phyloP scores from a whole-genome alignment of 352 stramenopile genomes.

The Pythium sukuiense region DNA sequence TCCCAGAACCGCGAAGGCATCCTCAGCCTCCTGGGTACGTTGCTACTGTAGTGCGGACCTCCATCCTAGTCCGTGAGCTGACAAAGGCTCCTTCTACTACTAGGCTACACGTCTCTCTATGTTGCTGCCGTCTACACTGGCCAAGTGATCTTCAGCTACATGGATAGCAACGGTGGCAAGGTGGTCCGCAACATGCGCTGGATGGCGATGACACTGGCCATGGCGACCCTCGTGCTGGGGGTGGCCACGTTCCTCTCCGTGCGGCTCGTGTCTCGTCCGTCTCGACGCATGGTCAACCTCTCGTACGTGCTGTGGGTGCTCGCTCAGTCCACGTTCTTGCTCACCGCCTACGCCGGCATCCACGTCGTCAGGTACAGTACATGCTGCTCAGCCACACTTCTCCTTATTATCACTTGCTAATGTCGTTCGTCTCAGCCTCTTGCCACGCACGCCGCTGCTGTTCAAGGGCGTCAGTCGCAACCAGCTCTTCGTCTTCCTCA shows the following conservation, averaged over 20 bases:
- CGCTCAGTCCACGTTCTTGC: conserved; percentile 55
- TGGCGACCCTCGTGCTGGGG: conserved; percentile 44
- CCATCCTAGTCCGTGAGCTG: no score
- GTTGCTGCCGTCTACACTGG: conserved; percentile 69
- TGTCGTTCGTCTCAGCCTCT: conserved; percentile 41
- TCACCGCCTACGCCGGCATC: conserved; percentile 56
- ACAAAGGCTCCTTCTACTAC: no score
- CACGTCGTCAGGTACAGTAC: conserved; percentile 70
- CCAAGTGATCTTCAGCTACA: conserved; percentile 65
- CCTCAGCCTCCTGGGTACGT: conserved; percentile 81
- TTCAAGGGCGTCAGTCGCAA: conserved; percentile 79
- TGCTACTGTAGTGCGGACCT: no score
- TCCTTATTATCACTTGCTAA: no score
- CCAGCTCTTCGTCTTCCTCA: conserved; percentile 83
- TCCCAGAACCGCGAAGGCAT: conserved; percentile 96
- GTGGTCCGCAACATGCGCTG: conserved; percentile 64
- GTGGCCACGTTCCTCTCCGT: conserved; percentile 56
- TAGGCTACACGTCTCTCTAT: conserved; percentile 93
- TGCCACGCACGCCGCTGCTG: conserved; percentile 61
- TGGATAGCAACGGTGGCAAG: conserved; percentile 59
- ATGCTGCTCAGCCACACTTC: no score
- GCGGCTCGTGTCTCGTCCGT: conserved; percentile 56
- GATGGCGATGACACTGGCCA: conserved; percentile 46
- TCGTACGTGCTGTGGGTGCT: conserved; percentile 81
- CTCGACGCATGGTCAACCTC: conserved; percentile 81